Base-by-base conservation (phyloP, 1,284 basidiomycete genomes). In the Ceratobasidium sp. region DNA sequence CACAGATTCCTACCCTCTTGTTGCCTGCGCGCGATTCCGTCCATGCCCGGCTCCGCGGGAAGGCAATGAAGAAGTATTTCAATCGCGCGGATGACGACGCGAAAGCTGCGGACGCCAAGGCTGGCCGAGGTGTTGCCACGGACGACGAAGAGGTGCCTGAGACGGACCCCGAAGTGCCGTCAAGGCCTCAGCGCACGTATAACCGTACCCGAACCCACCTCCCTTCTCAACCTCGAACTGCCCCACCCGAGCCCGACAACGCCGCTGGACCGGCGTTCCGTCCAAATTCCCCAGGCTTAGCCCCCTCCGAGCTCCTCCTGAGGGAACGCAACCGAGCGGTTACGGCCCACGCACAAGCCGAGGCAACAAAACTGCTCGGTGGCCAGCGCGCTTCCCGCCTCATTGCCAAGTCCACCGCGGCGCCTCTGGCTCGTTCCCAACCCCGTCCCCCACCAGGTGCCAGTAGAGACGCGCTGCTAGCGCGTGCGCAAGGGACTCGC, bases 131-230 rank as follows among this genome's bases (percentile, higher is more conserved):
- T 2, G 55, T n/a, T 1, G 30, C 35, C 1, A 58, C 35, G 35
- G 55, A 58, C n/a, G 11, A 35, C 18, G 54, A 38, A 14, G 50
- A 54, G 26, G 28, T 55, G 14, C 54, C 54, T n/a, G 54, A 58
- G 23, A 26, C 23, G 21, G 49, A 13, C 11, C n/a, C 11, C 46
- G n/a, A n/a, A 49, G 23, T 5, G 5, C n/a, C 18, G 13, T n/a
- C n/a, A n/a, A n/a, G n/a, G n/a, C 46, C 6, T 11, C 35, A 38
- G 35, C 35, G 35, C 11, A 38, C 35, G 6, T 58, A 58, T 32
- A 11, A 18, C 35, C 11, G 55, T 13, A 14, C 55, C n/a, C 55
- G 35, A 14, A 38, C 55, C 55, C 55, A 58, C 16, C n/a, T 23
- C 6, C 18, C 55, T 38, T 38, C 35, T 2, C 9, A 16, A 41